phyloP scores from a whole-genome alignment of 2,329 filamentous ascomycete genomes.

The Chaetomiaceae sp. region DNA sequence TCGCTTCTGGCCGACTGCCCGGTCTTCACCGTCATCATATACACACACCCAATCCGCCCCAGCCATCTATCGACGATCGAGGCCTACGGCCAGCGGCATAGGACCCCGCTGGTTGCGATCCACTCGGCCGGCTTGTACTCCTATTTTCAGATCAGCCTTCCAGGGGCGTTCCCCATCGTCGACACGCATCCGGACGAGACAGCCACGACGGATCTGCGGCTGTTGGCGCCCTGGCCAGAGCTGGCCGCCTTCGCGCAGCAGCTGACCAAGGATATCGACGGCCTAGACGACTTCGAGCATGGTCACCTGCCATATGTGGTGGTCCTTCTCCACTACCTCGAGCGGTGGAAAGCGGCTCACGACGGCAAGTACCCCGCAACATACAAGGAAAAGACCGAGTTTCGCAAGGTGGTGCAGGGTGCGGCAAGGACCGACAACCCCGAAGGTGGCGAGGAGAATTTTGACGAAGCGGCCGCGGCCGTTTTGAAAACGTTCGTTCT shows the following conservation, averaged over 20 bases:
- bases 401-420: slow-evolving; percentile 63
- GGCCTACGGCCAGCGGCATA: slow-evolving; percentile 44
- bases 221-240: slow-evolving; percentile 82
- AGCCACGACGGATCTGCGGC: slow-evolving; percentile 74
- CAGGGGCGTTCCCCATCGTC: slow-evolving; percentile 80
- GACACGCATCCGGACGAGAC: slow-evolving; percentile 92
- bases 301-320: slow-evolving; percentile 86
- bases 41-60: slow-evolving; percentile 43
- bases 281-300: slow-evolving; percentile 71
- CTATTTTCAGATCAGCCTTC: slow-evolving; percentile 73
- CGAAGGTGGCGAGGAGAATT: slow-evolving; percentile 93
- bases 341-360: slow-evolving; percentile 69
- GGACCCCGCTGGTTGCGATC: slow-evolving; percentile 71
- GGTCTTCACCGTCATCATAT: slow-evolving; percentile 49
- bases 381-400: slow-evolving; percentile 82
- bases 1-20: slow-evolving; percentile 36
- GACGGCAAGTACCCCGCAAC: slow-evolving; percentile 61
- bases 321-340: slow-evolving; percentile 74
- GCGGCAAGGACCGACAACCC: slow-evolving; percentile 65
- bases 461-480: slow-evolving; percentile 81
- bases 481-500: slow-evolving; percentile 80
- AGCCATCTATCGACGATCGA: slow-evolving; percentile 41
- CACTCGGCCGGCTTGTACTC: slow-evolving; percentile 92
- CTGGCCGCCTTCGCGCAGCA: slow-evolving; percentile 59
- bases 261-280: slow-evolving; percentile 63